Percentiles rank a stretch among this genome's conserved stretches.
Evolutionary conservation across 495 filamentous ascomycete species (phyloP).

Genomic region (Parathielavia appendiculata): DNA sequence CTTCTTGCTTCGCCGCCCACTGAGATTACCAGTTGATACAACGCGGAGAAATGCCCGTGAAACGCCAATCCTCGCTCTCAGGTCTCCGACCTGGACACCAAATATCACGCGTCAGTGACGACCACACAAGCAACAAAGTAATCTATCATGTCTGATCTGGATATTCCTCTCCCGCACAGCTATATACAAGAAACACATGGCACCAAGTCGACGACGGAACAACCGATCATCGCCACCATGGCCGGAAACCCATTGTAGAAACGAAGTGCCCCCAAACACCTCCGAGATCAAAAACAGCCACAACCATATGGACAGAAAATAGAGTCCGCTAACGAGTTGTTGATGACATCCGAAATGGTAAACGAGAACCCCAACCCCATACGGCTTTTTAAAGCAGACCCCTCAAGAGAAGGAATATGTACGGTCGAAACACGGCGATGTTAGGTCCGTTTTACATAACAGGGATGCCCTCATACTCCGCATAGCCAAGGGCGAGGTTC

Average conservation of each 20-base stretch:
- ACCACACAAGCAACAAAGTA: background rate
- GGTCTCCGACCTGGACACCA: background rate
- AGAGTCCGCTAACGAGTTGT: conserved; percentile 3
- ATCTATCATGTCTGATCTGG: background rate
- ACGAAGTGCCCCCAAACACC: conserved; percentile 1
- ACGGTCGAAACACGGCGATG: background rate
- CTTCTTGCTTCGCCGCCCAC: too few relatives aligned
- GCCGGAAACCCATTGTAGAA: conserved; percentile 2
- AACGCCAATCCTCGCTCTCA: background rate
- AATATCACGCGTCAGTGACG: background rate
- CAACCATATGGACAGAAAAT: background rate
- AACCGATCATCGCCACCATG: background rate
- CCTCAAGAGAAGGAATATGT: background rate
- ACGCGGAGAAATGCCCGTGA: background rate
- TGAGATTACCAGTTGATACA: too few relatives aligned
- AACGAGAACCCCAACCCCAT: background rate
- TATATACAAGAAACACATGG: conserved; percentile 6
- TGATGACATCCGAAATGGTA: background rate
- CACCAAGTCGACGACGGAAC: background rate
- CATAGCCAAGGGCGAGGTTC: conserved; percentile 91
- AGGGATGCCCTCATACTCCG: conserved; percentile 88
- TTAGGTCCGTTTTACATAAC: conserved; percentile 27
- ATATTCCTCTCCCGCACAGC: background rate
- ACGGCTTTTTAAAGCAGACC: background rate
- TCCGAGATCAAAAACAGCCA: background rate